Conservation (phyloP, 805 yeast species). For the Henningerozyma blattae region DNA sequence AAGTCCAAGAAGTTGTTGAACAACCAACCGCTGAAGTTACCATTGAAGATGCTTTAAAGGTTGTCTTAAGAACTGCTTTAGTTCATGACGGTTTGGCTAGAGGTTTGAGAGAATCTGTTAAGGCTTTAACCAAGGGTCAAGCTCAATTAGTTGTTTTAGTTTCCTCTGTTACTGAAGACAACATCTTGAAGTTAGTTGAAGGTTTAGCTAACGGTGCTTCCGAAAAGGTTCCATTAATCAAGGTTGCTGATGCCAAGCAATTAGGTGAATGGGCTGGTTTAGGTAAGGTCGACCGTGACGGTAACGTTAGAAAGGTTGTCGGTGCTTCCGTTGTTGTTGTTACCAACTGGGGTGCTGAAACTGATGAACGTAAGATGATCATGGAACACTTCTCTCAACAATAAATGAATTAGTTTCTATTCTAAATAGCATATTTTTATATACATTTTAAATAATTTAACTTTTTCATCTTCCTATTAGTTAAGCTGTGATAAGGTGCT, state of each 20-base stretch:
- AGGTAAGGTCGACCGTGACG: conserved; percentile 98
- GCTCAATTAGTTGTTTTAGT: conserved; percentile 96
- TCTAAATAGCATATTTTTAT: not conserved
- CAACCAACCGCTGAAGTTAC: conserved; percentile 83
- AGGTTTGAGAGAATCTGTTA: conserved; percentile 99
- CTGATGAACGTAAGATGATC: conserved; percentile 92
- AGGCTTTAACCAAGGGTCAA: conserved; percentile 95
- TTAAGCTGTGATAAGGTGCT: no score
- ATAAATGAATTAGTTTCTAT: conserved; percentile 30
- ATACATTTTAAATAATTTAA: not conserved
- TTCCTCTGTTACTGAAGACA: conserved; percentile 96
- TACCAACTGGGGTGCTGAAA: conserved; percentile 99
- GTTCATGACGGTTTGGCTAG: conserved; percentile 99
- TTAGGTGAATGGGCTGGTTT: conserved; percentile 99
- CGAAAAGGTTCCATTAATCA: conserved; percentile 92
- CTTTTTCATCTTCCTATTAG: not conserved
- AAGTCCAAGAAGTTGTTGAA: conserved; percentile 71
- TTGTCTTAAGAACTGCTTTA: conserved; percentile 94
- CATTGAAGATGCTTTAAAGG: conserved; percentile 96
- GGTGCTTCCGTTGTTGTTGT: conserved; percentile 99
- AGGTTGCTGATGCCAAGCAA: conserved; percentile 98
- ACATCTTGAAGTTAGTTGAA: conserved; percentile 94
- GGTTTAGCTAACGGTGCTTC: conserved; percentile 98
- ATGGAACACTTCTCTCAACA: conserved; percentile 92
- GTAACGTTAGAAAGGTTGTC: conserved; percentile 99